Base-by-base conservation (phyloP, 805 yeast species). In the Saccharomycopsis schoenii region DNA sequence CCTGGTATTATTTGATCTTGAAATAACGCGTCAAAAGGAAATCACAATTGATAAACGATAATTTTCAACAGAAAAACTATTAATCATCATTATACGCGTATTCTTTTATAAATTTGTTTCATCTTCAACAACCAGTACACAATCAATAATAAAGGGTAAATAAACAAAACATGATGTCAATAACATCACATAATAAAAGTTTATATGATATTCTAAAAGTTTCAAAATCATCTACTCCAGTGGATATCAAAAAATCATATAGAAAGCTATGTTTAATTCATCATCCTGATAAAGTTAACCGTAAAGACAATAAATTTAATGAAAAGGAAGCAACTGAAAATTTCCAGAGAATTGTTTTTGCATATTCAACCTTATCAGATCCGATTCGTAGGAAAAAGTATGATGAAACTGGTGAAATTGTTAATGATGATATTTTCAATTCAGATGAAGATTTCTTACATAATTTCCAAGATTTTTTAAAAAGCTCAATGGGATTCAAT, bases 271-370 rank as follows among this genome's bases (percentile, higher is more conserved):
- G 92, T 65, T 73, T 88, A 37, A 72, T 74, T 57, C 78, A 80
- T 62, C 96, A 88, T 68, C 96, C 96, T 1, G 96, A 88, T 70
- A 87, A 88, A 68, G 71, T 79, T 56, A 76, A 74, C 67, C 73
- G 74, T 10, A 67, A 66, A 56, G 66, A 64, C 11, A 73, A 68
- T 57, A 24, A 47, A 1, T 8, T 12, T 11, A 25, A 47, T 24
- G 52, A 47, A 47, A 47, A 47, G 21, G 4, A 47, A 6, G 70
- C 77, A 41, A 75, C 72, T 59, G 56, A 41, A n/a, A 67, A 67
- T 63, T 90, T 91, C 70, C 87, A 89, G 58, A 73, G 81, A 66
- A 78, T 90, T 19, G 92, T 89, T 69, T 84, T 88, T 67, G 85
- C 96, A 21, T 89, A 88, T 70, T 76, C 85, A 52, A 77, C 90